These are phyloP conservation scores for Trichoderma afroharzianum DNA, from an alignment of 2,329 filamentous ascomycete genomes.

Conservation along the genomic window DNA sequence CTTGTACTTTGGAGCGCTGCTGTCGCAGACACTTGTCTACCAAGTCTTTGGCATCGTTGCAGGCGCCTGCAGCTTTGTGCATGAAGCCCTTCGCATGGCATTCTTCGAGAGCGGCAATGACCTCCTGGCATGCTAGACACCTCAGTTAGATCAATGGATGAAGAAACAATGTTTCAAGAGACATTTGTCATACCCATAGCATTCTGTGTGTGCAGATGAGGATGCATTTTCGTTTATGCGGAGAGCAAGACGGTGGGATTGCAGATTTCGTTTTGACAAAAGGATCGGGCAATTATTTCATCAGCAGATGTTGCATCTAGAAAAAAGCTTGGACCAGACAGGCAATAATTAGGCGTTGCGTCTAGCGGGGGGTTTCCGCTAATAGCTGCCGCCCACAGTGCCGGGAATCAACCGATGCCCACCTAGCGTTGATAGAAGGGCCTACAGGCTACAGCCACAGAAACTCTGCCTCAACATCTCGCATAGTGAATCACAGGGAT, in stretches of 20 bases:
- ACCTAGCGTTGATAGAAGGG: neutral
- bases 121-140: conserved; percentile 77
- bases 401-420: conserved; percentile 12
- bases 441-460: neutral
- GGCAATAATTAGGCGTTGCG: neutral
- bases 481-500: neutral
- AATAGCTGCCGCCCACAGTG: conserved; percentile 12
- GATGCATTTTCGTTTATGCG: conserved; percentile 70
- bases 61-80: conserved; percentile 86
- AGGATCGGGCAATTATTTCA: neutral
- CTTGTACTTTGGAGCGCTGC: conserved; percentile 75
- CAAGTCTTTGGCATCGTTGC: conserved; percentile 78
- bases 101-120: conserved; percentile 91
- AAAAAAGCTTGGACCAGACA: conserved; percentile 31
- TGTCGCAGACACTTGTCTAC: conserved; percentile 82
- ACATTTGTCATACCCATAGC: conserved; percentile 63
- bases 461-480: conserved; percentile 8
- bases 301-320: neutral
- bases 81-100: conserved; percentile 92
- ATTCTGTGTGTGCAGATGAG: conserved; percentile 90
- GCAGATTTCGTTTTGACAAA: neutral
- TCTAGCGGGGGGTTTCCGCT: neutral
- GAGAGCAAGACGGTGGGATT: neutral
- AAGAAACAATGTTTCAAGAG: neutral
- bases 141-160: conserved; percentile 21